phyloP scores from a whole-genome alignment of 257 asterid species.

The Fraxinus anomala region DNA sequence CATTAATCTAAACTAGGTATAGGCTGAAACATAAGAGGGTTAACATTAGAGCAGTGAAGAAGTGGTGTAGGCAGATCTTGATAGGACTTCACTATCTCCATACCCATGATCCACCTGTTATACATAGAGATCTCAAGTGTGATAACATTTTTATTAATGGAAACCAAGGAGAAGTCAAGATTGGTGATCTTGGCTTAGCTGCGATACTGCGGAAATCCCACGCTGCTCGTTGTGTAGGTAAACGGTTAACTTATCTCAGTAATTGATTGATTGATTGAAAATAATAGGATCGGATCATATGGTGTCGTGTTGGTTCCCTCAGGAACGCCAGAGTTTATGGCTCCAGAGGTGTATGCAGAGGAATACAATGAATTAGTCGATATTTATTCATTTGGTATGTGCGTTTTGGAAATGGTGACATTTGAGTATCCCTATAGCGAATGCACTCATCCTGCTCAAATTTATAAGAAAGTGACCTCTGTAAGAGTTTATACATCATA shows the following conservation, averaged over 20 bases:
- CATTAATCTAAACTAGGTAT: conserved; percentile 32
- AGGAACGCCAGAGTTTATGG: conserved; percentile 65
- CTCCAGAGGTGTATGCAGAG: conserved; percentile 62
- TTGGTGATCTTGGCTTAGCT: conserved; percentile 62
- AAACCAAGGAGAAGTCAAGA: conserved; percentile 59
- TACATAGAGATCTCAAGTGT: conserved; percentile 62
- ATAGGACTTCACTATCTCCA: conserved; percentile 57
- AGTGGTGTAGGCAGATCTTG: conserved; percentile 61
- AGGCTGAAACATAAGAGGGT: conserved; percentile 53
- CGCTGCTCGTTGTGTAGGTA: conserved; percentile 62
- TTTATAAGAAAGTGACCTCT: conserved; percentile 55
- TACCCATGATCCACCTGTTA: conserved; percentile 59
- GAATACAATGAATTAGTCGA: conserved; percentile 60
- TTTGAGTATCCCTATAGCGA: conserved; percentile 59
- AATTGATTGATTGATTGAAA: not conserved
- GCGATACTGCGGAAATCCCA: conserved; percentile 54
- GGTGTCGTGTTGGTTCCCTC: conserved; percentile 2
- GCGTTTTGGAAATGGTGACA: conserved; percentile 56
- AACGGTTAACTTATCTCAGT: not conserved
- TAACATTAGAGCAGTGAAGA: conserved; percentile 56
- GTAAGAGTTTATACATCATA: conserved; percentile 34
- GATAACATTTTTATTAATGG: conserved; percentile 58
- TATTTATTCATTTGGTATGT: conserved; percentile 59
- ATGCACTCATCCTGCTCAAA: conserved; percentile 59
- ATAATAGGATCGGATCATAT: too few relatives aligned